Conservation (phyloP, 1,284 basidiomycete species). For the Sanguinoderma infundibulare region DNA sequence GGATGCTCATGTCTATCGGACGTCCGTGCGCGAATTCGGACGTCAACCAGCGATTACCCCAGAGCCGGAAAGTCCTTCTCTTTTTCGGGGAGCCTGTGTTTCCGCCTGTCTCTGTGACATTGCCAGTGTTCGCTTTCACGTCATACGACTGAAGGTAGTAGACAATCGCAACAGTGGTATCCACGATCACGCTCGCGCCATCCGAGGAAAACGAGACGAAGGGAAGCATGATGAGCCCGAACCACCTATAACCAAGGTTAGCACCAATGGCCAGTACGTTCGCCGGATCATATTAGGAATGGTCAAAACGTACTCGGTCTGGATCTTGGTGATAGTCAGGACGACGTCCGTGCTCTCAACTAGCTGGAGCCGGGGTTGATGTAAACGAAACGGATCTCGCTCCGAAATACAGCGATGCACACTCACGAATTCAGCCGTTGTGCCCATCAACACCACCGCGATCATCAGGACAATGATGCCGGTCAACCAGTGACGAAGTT, state of each 20-base stretch:
- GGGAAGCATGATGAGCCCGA: slow-evolving; percentile 71
- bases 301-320: slow-evolving; percentile 49
- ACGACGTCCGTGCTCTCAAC: slow-evolving; percentile 65
- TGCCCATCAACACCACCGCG: slow-evolving; percentile 60
- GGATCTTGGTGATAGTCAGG: slow-evolving; percentile 44
- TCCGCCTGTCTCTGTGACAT: background rate
- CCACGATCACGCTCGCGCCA: slow-evolving; percentile 55
- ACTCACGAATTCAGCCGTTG: slow-evolving; percentile 70
- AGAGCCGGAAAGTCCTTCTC: background rate
- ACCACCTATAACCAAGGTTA: slow-evolving; percentile 50
- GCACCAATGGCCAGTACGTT: too few species aligned
- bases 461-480: slow-evolving; percentile 50
- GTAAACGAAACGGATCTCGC: background rate
- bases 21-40: slow-evolving; percentile 39
- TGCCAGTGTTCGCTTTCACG: too few species aligned
- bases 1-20: slow-evolving; percentile 46
- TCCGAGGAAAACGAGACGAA: slow-evolving; percentile 74
- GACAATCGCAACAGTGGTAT: slow-evolving; percentile 45
- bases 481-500: slow-evolving; percentile 67
- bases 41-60: slow-evolving; percentile 4
- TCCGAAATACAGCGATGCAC: background rate
- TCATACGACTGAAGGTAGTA: too few species aligned
- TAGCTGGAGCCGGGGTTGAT: slow-evolving; percentile 41
- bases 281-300: too few species aligned
- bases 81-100: background rate